Base-by-base conservation (phyloP, 768 basidiomycete species). In the Leccinum boreale region DNA sequence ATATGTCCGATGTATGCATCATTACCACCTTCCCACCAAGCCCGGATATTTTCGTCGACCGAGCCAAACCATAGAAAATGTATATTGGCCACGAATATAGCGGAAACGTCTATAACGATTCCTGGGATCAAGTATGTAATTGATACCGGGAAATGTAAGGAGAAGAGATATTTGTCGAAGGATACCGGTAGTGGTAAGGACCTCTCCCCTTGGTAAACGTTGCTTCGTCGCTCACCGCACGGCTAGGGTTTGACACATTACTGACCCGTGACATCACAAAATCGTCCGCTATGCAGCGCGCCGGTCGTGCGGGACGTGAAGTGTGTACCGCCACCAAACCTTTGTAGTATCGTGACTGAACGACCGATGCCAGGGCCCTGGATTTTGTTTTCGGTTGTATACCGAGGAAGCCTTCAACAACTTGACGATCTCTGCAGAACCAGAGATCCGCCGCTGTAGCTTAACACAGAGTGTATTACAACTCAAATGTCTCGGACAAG, bases 81-180 rank as follows among this genome's bases (percentile, higher is more conserved):
- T 73, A 93, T 99, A 61, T 78, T 99, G 39, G 89, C 97, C 2
- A 99, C 97, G 17, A 99, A 98, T 73, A 95, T 99, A 58, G 97
- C 97, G 11, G 97, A 99, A 73, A 98, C 97, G 0, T 92, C 90
- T 12, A 93, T 99, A 69, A 98, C 97, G 14, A 97, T 99, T 67
- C 94, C 95, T 3, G 94, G 94, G 0, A 87, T 99, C 56, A 89
- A 85, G 66, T 98, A 92, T 71, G 95, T 99, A 7, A 91, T 99
- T 39, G 97, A 99, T 73, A 90, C 93, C 0, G 97, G 97, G 2
- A 89, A 94, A 71, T 92, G 89, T 68, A 99, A 98, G 72, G 95
- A 98, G 75, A 97, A 96, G 74, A 81, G 88, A 58, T 94, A 88
- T 69, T 71, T 96, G 21, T 84, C 87, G 11, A 79, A 81, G 67